Evolutionary conservation across 805 yeast genomes (phyloP), one percentile per base, ranked within the genome.

Genomic region (Kregervanrija fluxuum): DNA sequence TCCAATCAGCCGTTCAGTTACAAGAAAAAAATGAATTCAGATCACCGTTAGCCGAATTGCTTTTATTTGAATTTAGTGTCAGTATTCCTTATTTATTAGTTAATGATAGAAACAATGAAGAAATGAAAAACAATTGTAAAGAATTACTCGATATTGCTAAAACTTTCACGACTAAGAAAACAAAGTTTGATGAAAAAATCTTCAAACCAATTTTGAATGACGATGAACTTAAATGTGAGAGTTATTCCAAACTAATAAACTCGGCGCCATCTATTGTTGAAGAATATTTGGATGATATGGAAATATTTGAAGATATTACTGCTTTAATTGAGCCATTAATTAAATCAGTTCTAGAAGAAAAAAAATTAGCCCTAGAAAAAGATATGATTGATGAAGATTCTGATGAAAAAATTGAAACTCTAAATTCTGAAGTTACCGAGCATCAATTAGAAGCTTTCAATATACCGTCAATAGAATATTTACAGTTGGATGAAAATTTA

Each of bases 11-110:
- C 1, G 68, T 79, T 36, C 79, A 73, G 2, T 64, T 85, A 46
- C 86, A 82, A 57, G 49, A 59, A 4, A n/a, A 43, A 1, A 34
- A 60, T 34, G 60, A 59, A 30, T 48, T 47, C 15, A 73, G 89
- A 60, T 70, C 66, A 41, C 77, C 83, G 2, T 62, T 82, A 38
- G 86, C 85, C 4, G 88, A 86, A 58, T 79, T 82, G 40, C 61
- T 88, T 13, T 85, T 66, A 57, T 80, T 78, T 52, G 77, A 77
- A 51, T 75, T 79, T 1, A 62, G 83, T 43, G 58, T 81, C 13
- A 71, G 85, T 11, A 55, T 85, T 33, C 95, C 96, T 10, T 85
- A 77, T 57, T 33, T 61, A 16, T 40, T 55, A 31, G 52, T 60
- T 3, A 45, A 58, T 13, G 54, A 33, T 49, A 54, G 40, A 30